phyloP scores from a whole-genome alignment of 257 asterid genomes.

The Solanum sejunctum region DNA sequence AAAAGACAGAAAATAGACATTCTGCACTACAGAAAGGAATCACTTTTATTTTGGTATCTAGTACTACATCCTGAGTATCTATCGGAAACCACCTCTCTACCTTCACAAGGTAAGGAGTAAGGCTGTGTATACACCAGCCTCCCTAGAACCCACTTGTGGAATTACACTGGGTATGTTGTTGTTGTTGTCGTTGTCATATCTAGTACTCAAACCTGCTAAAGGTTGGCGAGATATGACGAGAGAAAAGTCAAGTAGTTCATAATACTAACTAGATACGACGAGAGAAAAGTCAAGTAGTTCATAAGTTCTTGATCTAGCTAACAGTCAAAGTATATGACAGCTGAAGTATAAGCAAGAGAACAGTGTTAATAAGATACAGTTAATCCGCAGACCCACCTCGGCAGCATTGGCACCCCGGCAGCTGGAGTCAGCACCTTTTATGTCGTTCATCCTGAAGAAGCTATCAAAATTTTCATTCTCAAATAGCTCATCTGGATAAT shows the following conservation, averaged over 20 bases:
- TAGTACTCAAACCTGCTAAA: not conserved
- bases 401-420: slow-evolving; percentile 26
- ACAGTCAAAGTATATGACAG: not conserved
- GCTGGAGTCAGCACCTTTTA: slow-evolving; percentile 24
- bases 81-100: not conserved
- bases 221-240: not conserved
- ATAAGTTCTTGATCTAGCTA: not conserved
- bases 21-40: not conserved
- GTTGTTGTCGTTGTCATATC: not conserved
- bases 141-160: not conserved
- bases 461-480: slow-evolving; percentile 28
- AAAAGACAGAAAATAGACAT: not conserved
- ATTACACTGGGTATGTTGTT: not conserved
- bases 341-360: not conserved
- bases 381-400: slow-evolving; percentile 21
- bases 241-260: not conserved
- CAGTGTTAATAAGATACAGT: not conserved
- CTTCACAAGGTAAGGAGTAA: not conserved
- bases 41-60: not conserved
- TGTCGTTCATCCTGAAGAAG: slow-evolving; percentile 31
- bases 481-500: slow-evolving; percentile 35
- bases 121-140: not conserved
- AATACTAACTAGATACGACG: not conserved
- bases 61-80: not conserved
- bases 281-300: not conserved